Base-by-base conservation (phyloP, 2,329 filamentous ascomycete genomes). In the Alternaria consortialis region DNA sequence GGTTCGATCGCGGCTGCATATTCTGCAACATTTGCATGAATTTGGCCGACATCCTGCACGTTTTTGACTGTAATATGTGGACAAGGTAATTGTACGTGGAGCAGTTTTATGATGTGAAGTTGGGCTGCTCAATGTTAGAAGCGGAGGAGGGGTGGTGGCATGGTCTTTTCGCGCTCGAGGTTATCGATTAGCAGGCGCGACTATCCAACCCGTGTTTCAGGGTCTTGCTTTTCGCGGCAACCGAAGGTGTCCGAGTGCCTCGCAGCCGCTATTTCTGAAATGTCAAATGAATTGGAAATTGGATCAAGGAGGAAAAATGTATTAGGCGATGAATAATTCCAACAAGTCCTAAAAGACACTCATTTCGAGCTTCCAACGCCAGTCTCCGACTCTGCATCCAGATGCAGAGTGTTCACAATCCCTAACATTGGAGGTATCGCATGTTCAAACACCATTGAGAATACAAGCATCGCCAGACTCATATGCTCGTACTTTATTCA, bases 11-110 rank as follows among this genome's bases (percentile, higher is more conserved):
- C 53, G 17, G 46, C 13, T 59, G 40, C 63, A 67, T 63, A 29
- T 67, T 67, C 17, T 60, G 43, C 12, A 67, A 53, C 63, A 65
- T 67, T 23, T 46, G 57, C 53, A 67, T 56, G 48, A 59, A 67
- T 20, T 62, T 40, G 39, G 52, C 57, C 23, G 65, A 54, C 65
- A 67, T 67, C 5, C 40, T 59, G 60, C 23, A 8, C 57, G 13
- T 50, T 55, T 37, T 39, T n/a, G 27, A 44, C 23, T 48, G 13
- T 2, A 29, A 31, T 12, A 12, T 11, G 11, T 13, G 27, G 15
- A 27, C 1, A 32, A 12, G 27, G 25, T 11, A 15, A 2, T 9
- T 6, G 25, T 43, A 20, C 31, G 23, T 15, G 15, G 17, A 7
- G 23, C 23, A 32, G 17, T 48, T 17, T 15, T 31, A 12, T 39